Evolutionary conservation across 106 monocot species (phyloP).

Genomic region (Posidonia australis): DNA sequence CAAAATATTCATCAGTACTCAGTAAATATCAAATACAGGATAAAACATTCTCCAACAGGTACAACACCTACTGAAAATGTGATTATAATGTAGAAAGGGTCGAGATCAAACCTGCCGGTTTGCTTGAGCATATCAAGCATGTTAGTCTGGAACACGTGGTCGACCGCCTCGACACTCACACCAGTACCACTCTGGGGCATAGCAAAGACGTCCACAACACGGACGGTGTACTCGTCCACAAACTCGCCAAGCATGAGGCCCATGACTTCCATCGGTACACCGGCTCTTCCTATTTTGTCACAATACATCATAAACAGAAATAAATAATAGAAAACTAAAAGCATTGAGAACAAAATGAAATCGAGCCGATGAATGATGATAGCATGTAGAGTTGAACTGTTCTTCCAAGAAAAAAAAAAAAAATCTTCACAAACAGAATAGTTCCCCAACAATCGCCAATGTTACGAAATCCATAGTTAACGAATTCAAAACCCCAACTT

Average conservation of each 20-base stretch:
- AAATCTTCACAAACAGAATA: too few relatives aligned
- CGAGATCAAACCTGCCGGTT: conserved; percentile 51
- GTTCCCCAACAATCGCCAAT: too few relatives aligned
- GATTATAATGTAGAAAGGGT: background rate
- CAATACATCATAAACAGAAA: background rate
- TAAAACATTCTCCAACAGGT: too few relatives aligned
- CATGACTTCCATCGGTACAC: conserved; percentile 74
- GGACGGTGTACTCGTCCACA: conserved; percentile 89
- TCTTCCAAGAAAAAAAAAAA: too few relatives aligned
- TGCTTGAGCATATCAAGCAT: conserved; percentile 97
- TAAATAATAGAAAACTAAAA: background rate
- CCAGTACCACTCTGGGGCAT: conserved; percentile 98
- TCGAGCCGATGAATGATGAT: too few relatives aligned
- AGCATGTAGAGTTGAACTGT: too few relatives aligned
- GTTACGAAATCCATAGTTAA: too few relatives aligned
- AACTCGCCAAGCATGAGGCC: conserved; percentile 84
- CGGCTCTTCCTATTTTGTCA: conserved; percentile 44
- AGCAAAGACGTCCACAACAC: conserved; percentile 90
- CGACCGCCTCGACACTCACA: conserved; percentile 90
- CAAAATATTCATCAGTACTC: too few relatives aligned
- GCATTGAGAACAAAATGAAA: too few relatives aligned
- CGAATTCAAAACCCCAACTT: too few relatives aligned
- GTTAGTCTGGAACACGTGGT: conserved; percentile 93
- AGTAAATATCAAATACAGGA: too few relatives aligned
- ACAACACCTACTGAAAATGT: background rate